Percentiles rank a stretch among this genome's conserved stretches.
Conservation (phyloP, 495 filamentous ascomycete species). For the Tuber microsphaerosporum region DNA sequence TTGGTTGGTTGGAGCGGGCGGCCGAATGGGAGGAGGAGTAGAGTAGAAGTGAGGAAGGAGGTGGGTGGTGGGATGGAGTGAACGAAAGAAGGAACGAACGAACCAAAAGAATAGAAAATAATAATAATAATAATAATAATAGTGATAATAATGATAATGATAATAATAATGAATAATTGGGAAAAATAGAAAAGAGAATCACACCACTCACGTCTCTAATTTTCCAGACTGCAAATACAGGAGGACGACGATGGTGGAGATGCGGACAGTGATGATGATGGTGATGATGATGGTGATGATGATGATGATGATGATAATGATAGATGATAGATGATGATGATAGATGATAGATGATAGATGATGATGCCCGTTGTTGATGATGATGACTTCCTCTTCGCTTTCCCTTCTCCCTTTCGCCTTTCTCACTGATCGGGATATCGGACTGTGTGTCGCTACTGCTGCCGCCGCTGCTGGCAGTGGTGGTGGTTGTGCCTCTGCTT, state of each 20-base stretch:
- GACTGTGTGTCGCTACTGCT: not conserved
- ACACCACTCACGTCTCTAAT: not conserved
- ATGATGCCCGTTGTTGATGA: not conserved
- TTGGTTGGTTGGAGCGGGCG: slow-evolving; percentile 31
- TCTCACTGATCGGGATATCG: not conserved
- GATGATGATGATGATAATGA: not conserved
- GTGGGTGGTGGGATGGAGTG: not conserved
- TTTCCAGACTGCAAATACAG: not conserved
- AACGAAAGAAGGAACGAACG: not conserved
- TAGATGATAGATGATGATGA: not conserved
- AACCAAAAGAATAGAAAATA: not conserved
- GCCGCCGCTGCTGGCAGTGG: not conserved
- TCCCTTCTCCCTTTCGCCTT: not conserved
- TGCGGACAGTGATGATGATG: not conserved
- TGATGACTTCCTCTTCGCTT: not conserved
- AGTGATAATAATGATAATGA: not conserved
- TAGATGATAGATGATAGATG: not conserved
- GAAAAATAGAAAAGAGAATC: not conserved
- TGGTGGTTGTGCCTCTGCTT: not conserved
- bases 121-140: too few relatives aligned
- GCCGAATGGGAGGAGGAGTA: slow-evolving; percentile 21
- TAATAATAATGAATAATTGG: not conserved
- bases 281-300: not conserved
- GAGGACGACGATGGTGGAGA: not conserved
- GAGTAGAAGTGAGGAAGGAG: not conserved